Evolutionary conservation across 164 flowering plant species (phyloP), one percentile per base, ranked within the genome.

Genomic region (Tetrastigma voinierianum): DNA sequence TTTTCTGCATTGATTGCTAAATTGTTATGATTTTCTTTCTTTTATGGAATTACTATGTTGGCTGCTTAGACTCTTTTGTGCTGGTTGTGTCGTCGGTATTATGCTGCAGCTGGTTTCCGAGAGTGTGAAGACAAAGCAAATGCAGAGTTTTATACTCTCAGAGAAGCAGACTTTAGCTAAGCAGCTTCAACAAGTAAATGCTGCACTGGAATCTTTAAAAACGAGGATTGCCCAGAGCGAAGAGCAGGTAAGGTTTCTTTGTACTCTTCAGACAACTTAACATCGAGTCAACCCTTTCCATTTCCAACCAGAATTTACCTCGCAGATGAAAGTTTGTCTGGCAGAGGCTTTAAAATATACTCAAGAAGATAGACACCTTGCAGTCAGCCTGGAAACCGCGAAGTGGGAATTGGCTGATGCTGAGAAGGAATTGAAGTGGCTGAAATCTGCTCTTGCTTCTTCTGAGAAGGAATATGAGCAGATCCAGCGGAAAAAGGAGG

Each of bases 351-450:
- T 74, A 43, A 92, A 80, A 67, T 80, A 76, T 65, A 78, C 77
- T 66, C 74, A 77, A 56, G 99, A 89, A 57, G 88, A 83, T 59
- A 83, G 88, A 69, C 90, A 83, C 67, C 80, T 90, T 65, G 75
- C 79, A 48, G 40, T 85, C 47, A 81, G 57, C 68, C 69, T 86
- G 62, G 99, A 95, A 72, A 86, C 66, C 53, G 84, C 90, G 24
- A 90, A 81, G 72, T 81, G 86, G 86, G 94, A 95, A 70, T 74
- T 91, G 57, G 77, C 83, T 20, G 93, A 95, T 78, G 89, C 90
- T 57, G 99, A 95, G 75, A 92, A 90, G 84, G 97, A 95, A 79
- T 67, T 89, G 64, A 92, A 86, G 82, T 90, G 93, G 97, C 80
- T 90, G 40, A 92, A 76, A 73, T 75, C 90, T 75, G 86, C 88